Conservation (phyloP, 1,284 basidiomycete species). For the Boletellus dicymbophilus region DNA sequence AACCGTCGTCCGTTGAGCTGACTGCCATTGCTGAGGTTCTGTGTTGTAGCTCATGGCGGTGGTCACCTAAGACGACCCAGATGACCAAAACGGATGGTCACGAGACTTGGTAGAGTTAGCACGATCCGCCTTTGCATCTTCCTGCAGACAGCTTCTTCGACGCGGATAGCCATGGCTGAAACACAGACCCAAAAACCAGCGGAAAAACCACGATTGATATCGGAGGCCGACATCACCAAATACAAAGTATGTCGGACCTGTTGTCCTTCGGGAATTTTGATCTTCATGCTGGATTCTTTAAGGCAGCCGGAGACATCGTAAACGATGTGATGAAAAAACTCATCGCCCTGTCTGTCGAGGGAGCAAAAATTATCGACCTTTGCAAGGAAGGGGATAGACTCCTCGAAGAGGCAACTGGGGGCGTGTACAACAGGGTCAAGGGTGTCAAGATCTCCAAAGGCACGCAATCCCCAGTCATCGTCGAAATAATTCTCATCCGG, state of each 20-base stretch:
- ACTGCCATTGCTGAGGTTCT: too few relatives aligned
- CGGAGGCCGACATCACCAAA: constrained; percentile 78
- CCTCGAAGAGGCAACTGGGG: constrained; percentile 82
- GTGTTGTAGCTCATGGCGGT: too few relatives aligned
- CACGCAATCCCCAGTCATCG: too few relatives aligned
- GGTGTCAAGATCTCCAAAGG: constrained; percentile 89
- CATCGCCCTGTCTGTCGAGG: constrained; percentile 74
- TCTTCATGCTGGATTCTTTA: constrained; percentile 7
- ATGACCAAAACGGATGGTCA: too few relatives aligned
- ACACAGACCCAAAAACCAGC: constrained; percentile 40
- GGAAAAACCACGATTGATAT: constrained; percentile 53
- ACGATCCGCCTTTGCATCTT: constrained; percentile 7
- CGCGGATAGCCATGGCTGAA: constrained; percentile 53
- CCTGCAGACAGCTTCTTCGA: constrained; percentile 7
- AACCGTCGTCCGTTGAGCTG: too few relatives aligned
- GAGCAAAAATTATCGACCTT: constrained; percentile 88
- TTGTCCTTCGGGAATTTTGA: constrained; percentile 8
- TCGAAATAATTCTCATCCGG: constrained; percentile 9
- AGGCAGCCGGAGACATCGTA: constrained; percentile 91
- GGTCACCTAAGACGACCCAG: too few relatives aligned
- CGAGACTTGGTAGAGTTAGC: too few relatives aligned
- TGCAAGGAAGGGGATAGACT: constrained; percentile 93
- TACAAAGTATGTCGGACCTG: constrained; percentile 61
- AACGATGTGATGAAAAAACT: constrained; percentile 87
- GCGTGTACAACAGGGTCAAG: constrained; percentile 93